Base-by-base conservation (phyloP, 805 yeast genomes). In the Helenozyma baotianmanensis region DNA sequence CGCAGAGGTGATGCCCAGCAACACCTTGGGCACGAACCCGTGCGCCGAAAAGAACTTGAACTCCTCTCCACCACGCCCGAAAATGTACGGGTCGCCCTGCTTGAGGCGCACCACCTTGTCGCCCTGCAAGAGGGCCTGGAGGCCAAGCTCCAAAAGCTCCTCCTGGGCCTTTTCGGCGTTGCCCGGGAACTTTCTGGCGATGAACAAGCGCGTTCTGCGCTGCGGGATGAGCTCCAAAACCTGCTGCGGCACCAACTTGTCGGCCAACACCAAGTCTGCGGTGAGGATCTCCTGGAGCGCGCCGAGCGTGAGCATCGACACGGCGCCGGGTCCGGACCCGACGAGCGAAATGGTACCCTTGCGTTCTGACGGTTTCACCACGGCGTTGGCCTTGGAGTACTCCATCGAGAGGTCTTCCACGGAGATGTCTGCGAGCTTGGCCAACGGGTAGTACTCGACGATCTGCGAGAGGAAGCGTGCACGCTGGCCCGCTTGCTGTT, bases 61-160 rank as follows among this genome's bases (percentile, higher is more conserved):
- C 51, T 90, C 97, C 60, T 90, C 97, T 25, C 96, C 96, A 27
- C 97, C 97, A 42, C 97, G 76, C 3, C 97, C 97, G 55, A 86
- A 90, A 21, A 90, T 84, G 57, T 87, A 90, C 8, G 97, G 97
- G 56, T 90, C 97, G 21, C 97, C 97, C 60, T 90, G 97, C 57
- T 90, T 90, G 45, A 90, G 70, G 38, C 97, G 69, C 3, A 90
- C 94, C 1, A 90, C 96, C 36, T 76, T 77, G 48, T 76, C 70
- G 11, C 96, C 96, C 32, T 69, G 57, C 17, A 65, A 43, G 16
- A 87, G 56, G 1, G 79, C 81, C 21, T 70, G 71, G 12, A 90
- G 59, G 0, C 96, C 97, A 43, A 80, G 55, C n/a, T 70, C 64
- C 21, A 87, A 62, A 27, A 90, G 68, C 57, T 90, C 96, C 39